phyloP scores from a whole-genome alignment of 2,329 filamentous ascomycete genomes.

The Fusarium xylarioides region DNA sequence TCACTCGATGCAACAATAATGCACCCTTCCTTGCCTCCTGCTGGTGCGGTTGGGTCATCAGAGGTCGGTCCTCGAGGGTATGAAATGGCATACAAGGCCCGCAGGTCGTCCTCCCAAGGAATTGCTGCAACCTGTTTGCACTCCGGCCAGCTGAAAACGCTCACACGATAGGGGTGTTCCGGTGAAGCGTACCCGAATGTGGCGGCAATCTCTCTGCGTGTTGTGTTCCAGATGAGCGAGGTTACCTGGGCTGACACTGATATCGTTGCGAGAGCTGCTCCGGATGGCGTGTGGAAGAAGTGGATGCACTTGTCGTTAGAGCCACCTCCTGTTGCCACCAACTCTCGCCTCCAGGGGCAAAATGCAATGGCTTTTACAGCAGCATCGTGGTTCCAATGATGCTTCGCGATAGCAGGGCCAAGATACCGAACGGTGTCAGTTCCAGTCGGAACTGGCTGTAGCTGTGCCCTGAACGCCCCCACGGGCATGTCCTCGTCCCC shows the following conservation, averaged over 20 bases:
- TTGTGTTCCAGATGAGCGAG: slow-evolving; percentile 88
- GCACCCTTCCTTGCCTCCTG: slow-evolving; percentile 59
- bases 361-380: slow-evolving; percentile 98
- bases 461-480: slow-evolving; percentile 34
- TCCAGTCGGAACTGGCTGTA: slow-evolving; percentile 43
- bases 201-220: slow-evolving; percentile 85
- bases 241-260: slow-evolving; percentile 94
- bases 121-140: slow-evolving; percentile 87
- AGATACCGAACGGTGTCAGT: slow-evolving; percentile 57
- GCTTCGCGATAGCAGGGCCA: slow-evolving; percentile 66
- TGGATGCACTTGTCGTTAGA: slow-evolving; percentile 96
- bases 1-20: slow-evolving; percentile 93
- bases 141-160: slow-evolving; percentile 93
- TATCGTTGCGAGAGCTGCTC: slow-evolving; percentile 86
- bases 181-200: slow-evolving; percentile 95
- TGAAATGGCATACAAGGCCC: slow-evolving; percentile 86
- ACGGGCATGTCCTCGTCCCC: neutral
- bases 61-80: slow-evolving; percentile 69
- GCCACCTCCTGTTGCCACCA: slow-evolving; percentile 91
- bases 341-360: slow-evolving; percentile 88
- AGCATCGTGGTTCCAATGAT: slow-evolving; percentile 81
- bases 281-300: slow-evolving; percentile 90
- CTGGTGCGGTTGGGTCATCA: slow-evolving; percentile 36
- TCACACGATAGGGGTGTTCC: slow-evolving; percentile 87
- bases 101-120: slow-evolving; percentile 81